Conservation (phyloP, 1,284 basidiomycete species). For the Cryptococcus sp. region DNA sequence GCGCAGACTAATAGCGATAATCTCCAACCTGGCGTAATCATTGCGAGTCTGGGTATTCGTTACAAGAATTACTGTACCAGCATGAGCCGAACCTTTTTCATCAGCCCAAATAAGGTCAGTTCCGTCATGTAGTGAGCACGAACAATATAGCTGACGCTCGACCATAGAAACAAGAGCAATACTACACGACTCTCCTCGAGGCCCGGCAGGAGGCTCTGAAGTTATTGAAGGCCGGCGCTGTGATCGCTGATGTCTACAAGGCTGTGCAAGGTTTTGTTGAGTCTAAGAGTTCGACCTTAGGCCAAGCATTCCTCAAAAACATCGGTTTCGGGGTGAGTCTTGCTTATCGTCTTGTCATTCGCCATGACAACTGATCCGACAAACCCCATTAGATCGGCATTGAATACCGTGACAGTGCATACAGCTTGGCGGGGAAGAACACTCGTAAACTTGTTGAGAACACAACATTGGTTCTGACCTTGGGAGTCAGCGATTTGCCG, state of each 20-base stretch:
- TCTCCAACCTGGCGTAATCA: slow-evolving; percentile 87
- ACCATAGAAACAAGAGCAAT: slow-evolving; percentile 74
- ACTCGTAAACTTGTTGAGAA: slow-evolving; percentile 68
- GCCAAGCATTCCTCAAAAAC: slow-evolving; percentile 83
- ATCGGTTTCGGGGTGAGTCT: slow-evolving; percentile 78
- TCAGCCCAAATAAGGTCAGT: slow-evolving; percentile 82
- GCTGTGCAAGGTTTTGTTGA: slow-evolving; percentile 72
- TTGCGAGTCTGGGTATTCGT: slow-evolving; percentile 84
- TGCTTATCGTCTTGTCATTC: not conserved
- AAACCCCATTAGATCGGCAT: slow-evolving; percentile 70
- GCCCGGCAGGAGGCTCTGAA: slow-evolving; percentile 76
- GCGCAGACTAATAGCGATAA: slow-evolving; percentile 81
- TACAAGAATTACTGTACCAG: slow-evolving; percentile 94
- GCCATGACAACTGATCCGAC: slow-evolving; percentile 16
- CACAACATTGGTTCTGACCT: slow-evolving; percentile 81
- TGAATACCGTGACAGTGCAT: slow-evolving; percentile 89
- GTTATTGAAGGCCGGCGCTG: slow-evolving; percentile 77
- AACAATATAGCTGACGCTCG: slow-evolving; percentile 1
- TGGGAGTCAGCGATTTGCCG: slow-evolving; percentile 80
- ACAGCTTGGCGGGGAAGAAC: slow-evolving; percentile 81
- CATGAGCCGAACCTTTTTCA: slow-evolving; percentile 89
- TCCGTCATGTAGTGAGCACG: not conserved
- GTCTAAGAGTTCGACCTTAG: slow-evolving; percentile 77
- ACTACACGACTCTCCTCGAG: slow-evolving; percentile 76
- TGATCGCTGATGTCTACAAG: slow-evolving; percentile 77